Evolutionary conservation across 2,329 filamentous ascomycete genomes (phyloP).

Genomic region (Fusarium sp.): DNA sequence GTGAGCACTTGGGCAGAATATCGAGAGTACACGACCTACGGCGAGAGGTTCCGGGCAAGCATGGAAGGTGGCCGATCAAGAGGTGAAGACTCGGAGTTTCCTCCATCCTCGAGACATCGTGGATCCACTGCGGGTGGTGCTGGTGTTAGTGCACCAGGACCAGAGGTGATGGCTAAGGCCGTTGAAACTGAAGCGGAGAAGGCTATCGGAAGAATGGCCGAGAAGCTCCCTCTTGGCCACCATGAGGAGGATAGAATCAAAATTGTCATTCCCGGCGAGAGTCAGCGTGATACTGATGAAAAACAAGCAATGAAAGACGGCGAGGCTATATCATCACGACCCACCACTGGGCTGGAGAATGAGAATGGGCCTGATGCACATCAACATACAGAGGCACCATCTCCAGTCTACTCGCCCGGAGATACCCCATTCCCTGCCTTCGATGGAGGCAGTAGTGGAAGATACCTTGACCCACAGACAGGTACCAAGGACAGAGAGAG

Average conservation of each 20-base stretch:
- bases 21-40: constrained; percentile 82
- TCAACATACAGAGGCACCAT: constrained; percentile 49
- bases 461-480: constrained; percentile 46
- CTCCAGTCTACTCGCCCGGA: constrained; percentile 54
- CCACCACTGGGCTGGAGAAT: constrained; percentile 33
- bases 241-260: constrained; percentile 45
- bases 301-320: constrained; percentile 50
- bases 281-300: constrained; percentile 48
- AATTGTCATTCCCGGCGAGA: constrained; percentile 46
- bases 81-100: constrained; percentile 62
- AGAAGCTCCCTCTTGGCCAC: constrained; percentile 38
- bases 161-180: constrained; percentile 50
- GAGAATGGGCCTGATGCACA: constrained; percentile 39
- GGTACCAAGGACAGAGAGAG: constrained; percentile 57
- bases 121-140: constrained; percentile 48
- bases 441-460: constrained; percentile 49
- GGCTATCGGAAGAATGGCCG: constrained; percentile 40
- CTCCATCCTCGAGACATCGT: constrained; percentile 49
- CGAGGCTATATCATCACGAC: constrained; percentile 20
- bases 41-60: constrained; percentile 77
- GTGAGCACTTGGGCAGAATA: constrained; percentile 95
- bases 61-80: constrained; percentile 62
- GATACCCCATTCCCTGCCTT: constrained; percentile 59
- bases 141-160: constrained; percentile 55
- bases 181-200: constrained; percentile 48